Evolutionary conservation across 768 basidiomycete species (phyloP).

Genomic region (Ramaria rubella): DNA sequence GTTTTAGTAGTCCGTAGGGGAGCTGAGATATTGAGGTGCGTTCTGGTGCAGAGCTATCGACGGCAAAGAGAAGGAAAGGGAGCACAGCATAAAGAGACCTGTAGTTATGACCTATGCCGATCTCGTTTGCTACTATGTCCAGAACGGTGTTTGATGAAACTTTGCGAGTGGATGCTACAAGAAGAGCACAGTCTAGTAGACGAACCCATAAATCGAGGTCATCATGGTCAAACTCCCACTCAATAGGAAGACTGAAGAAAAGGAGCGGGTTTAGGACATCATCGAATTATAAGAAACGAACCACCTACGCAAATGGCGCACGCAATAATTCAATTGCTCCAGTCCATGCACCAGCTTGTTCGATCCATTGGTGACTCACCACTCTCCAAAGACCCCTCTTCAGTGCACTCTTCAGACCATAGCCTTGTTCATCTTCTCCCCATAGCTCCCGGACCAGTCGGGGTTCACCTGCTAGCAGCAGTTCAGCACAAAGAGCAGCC

Average conservation of each 20-base stretch:
- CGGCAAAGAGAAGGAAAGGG: constrained; percentile 37
- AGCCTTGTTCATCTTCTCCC: not conserved
- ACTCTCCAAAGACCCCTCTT: constrained; percentile 38
- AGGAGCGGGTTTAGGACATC: constrained; percentile 10
- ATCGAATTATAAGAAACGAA: not conserved
- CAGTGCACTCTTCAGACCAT: not conserved
- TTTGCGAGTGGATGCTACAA: constrained; percentile 56
- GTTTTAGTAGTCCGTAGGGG: constrained; percentile 48
- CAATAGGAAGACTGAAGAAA: constrained; percentile 30
- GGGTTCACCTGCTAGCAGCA: constrained; percentile 31
- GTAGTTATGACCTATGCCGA: constrained; percentile 33
- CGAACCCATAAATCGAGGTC: constrained; percentile 57
- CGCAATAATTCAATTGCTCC: constrained; percentile 46
- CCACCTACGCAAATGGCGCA: constrained; percentile 54
- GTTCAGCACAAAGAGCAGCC: constrained; percentile 55
- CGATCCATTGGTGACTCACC: constrained; percentile 52
- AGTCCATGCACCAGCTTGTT: constrained; percentile 44
- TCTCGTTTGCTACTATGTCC: constrained; percentile 45
- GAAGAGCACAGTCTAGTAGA: constrained; percentile 44
- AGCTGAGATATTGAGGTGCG: constrained; percentile 35
- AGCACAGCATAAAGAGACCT: constrained; percentile 28
- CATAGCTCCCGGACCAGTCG: not conserved
- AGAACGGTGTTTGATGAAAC: constrained; percentile 47
- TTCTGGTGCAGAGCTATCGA: constrained; percentile 39
- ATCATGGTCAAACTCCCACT: constrained; percentile 48